phyloP scores from a whole-genome alignment of 2,329 filamentous ascomycete genomes.

The Metarhizium humberi region DNA sequence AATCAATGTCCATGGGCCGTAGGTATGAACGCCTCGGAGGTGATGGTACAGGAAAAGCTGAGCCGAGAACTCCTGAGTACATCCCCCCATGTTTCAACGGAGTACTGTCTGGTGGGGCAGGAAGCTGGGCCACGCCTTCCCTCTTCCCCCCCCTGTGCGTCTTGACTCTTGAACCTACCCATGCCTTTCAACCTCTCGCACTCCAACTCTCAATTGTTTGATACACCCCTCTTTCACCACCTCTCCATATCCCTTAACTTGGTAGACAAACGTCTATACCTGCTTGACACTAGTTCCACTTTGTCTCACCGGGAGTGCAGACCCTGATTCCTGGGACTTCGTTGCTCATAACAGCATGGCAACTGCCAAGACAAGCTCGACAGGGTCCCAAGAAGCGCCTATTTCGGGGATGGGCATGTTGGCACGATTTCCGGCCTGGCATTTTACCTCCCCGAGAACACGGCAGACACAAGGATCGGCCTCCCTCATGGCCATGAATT shows the following conservation, averaged over 20 bases:
- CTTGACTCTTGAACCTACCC: background rate
- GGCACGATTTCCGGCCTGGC: background rate
- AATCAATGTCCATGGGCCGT: background rate
- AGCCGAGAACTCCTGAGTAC: constrained; percentile 1
- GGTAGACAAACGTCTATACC: background rate
- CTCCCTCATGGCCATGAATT: background rate
- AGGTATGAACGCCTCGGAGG: background rate
- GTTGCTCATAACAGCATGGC: background rate
- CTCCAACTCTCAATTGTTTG: background rate
- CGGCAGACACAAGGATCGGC: background rate
- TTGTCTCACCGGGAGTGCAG: background rate
- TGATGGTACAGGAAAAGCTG: background rate
- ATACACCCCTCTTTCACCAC: background rate
- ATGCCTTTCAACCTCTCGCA: background rate
- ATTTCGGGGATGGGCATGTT: background rate
- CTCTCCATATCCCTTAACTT: background rate
- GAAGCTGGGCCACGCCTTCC: background rate
- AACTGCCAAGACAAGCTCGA: background rate
- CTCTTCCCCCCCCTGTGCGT: background rate
- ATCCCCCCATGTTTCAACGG: constrained; percentile 9
- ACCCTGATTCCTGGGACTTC: background rate
- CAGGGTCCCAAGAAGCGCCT: background rate
- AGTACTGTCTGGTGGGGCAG: background rate
- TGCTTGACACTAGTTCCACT: background rate
- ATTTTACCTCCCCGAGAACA: background rate